These are phyloP conservation scores for Boletus reticuloceps DNA, from an alignment of 768 basidiomycete species.

Conservation along the genomic window DNA sequence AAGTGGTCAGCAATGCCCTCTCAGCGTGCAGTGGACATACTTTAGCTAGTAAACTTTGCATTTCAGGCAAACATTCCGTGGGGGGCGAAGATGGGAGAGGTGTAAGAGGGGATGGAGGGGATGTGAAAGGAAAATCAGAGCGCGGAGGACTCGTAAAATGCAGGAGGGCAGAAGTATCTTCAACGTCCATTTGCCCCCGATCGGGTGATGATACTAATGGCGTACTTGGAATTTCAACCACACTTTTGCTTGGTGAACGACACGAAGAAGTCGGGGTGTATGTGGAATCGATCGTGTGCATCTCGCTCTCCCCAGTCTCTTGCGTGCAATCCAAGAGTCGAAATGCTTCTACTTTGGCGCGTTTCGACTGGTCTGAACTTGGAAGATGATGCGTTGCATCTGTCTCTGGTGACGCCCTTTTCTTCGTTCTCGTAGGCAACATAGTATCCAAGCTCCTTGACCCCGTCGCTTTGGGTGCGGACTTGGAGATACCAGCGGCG, in stretches of 20 bases:
- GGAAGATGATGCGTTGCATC: conserved; percentile 6
- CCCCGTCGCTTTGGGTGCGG: too few species aligned
- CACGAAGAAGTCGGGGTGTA: conserved; percentile 25
- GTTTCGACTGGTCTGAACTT: conserved; percentile 22
- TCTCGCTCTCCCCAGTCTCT: conserved; percentile 13
- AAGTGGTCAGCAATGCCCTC: background rate
- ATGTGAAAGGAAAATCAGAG: background rate
- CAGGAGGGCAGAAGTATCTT: conserved; percentile 12
- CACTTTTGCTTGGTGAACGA: conserved; percentile 21
- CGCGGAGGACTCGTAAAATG: conserved; percentile 20
- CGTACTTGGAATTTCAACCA: conserved; percentile 24
- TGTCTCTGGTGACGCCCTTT: conserved; percentile 30
- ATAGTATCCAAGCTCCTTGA: too few species aligned
- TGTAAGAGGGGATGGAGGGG: conserved; percentile 45
- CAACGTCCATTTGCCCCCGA: conserved; percentile 20
- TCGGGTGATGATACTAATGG: conserved; percentile 19
- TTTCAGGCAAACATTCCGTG: conserved; percentile 2
- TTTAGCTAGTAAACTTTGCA: conserved; percentile 12
- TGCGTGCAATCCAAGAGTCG: conserved; percentile 6
- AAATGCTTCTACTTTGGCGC: conserved; percentile 24
- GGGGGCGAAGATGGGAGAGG: conserved; percentile 50
- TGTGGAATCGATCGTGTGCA: conserved; percentile 21
- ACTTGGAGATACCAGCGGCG: too few species aligned
- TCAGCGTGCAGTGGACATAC: conserved; percentile 13
- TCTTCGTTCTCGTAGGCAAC: conserved; percentile 19